Conservation (phyloP, 805 yeast species). For the Kazachstania psychrophila region DNA sequence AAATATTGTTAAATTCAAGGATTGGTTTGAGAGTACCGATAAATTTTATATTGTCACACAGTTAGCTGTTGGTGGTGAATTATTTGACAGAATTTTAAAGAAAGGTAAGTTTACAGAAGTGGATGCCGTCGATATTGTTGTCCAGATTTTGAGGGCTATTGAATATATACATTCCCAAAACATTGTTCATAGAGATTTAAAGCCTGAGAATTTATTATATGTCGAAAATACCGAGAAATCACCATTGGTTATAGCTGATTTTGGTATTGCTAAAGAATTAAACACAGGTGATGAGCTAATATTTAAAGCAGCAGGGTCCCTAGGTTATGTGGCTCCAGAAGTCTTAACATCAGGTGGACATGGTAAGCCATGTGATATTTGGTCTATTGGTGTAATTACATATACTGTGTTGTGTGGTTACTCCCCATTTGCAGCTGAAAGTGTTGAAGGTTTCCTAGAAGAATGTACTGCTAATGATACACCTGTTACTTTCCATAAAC, state of each 20-base stretch:
- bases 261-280: conserved; percentile 85
- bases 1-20: conserved; percentile 80
- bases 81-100: conserved; percentile 76
- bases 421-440: conserved; percentile 83
- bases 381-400: conserved; percentile 92
- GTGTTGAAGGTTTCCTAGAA: conserved; percentile 65
- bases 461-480: conserved; percentile 64
- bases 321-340: conserved; percentile 97
- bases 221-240: conserved; percentile 48
- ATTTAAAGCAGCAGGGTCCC: conserved; percentile 75
- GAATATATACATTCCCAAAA: conserved; percentile 64
- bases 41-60: conserved; percentile 92
- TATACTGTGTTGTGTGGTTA: conserved; percentile 87
- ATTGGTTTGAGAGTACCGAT: conserved; percentile 89
- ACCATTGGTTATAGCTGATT: conserved; percentile 81
- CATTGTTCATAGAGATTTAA: conserved; percentile 88
- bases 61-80: conserved; percentile 91
- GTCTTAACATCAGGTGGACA: conserved; percentile 75
- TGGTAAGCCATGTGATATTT: conserved; percentile 90
- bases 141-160: conserved; percentile 69
- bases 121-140: conserved; percentile 73
- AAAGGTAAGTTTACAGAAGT: conserved; percentile 80
- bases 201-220: conserved; percentile 87
- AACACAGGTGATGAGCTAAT: conserved; percentile 50
- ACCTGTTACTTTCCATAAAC: conserved; percentile 74